These are phyloP conservation scores for Fusarium begoniae DNA, from an alignment of 2,329 filamentous ascomycete species.

Conservation along the genomic window DNA sequence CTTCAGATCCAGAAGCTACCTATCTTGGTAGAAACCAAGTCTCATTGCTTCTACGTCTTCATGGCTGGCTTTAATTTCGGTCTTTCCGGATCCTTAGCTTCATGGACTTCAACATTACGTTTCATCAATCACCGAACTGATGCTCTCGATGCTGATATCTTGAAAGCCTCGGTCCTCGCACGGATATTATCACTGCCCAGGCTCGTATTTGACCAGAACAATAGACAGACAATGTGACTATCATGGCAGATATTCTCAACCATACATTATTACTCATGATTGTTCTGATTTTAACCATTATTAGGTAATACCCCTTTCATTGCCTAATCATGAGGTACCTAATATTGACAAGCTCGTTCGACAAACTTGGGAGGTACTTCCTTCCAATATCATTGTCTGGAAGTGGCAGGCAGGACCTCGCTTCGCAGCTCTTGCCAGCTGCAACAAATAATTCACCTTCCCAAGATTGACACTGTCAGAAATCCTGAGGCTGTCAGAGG, in stretches of 20 bases:
- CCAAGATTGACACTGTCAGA: background rate
- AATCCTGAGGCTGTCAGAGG: background rate
- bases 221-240: background rate
- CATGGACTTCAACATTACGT: background rate
- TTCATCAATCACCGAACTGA: background rate
- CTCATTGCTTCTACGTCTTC: too few relatives aligned
- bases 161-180: background rate
- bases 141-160: background rate
- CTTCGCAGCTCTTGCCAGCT: slow-evolving; percentile 11
- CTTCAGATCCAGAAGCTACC: background rate
- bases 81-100: background rate
- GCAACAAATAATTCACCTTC: background rate
- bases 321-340: background rate
- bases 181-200: background rate
- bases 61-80: background rate
- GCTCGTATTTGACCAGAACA: background rate
- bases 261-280: background rate
- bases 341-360: background rate
- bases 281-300: background rate
- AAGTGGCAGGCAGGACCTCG: background rate
- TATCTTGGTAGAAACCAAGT: background rate
- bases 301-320: background rate
- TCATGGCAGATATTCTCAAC: background rate
- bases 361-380: background rate
- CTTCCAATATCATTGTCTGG: background rate